These are phyloP conservation scores for Aspergillus bombycis DNA, from an alignment of 2,329 filamentous ascomycete genomes.

Conservation along the genomic window DNA sequence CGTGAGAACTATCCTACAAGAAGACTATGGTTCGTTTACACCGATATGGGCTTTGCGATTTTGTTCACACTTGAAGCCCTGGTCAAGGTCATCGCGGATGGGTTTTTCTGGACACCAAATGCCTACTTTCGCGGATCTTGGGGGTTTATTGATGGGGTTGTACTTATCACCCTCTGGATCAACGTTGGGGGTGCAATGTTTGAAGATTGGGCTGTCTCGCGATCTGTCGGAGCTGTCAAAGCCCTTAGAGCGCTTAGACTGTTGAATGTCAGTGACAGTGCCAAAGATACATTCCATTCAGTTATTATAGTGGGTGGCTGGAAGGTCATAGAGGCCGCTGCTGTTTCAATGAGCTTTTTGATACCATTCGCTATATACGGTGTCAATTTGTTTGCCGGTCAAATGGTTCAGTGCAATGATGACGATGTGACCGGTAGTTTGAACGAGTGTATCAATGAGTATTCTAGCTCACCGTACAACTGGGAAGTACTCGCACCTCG, in stretches of 20 bases:
- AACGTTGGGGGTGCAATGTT: constrained; percentile 83
- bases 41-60: constrained; percentile 84
- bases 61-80: constrained; percentile 83
- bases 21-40: constrained; percentile 93
- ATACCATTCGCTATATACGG: constrained; percentile 98
- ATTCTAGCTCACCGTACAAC: constrained; percentile 71
- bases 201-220: constrained; percentile 80
- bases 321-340: constrained; percentile 85
- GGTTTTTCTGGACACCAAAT: constrained; percentile 94
- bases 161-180: constrained; percentile 91
- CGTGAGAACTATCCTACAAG: constrained; percentile 75
- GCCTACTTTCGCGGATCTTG: constrained; percentile 95
- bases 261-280: constrained; percentile 94
- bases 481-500: constrained; percentile 87
- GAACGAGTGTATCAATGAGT: constrained; percentile 83
- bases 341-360: constrained; percentile 90
- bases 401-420: constrained; percentile 81
- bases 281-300: constrained; percentile 93
- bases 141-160: constrained; percentile 92
- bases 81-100: constrained; percentile 94
- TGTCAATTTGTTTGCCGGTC: constrained; percentile 86
- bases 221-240: constrained; percentile 95
- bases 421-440: constrained; percentile 57
- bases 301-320: constrained; percentile 91
- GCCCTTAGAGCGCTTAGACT: constrained; percentile 87